phyloP scores from a whole-genome alignment of 139 green algal species.

The Chlamydomonas applanata region DNA sequence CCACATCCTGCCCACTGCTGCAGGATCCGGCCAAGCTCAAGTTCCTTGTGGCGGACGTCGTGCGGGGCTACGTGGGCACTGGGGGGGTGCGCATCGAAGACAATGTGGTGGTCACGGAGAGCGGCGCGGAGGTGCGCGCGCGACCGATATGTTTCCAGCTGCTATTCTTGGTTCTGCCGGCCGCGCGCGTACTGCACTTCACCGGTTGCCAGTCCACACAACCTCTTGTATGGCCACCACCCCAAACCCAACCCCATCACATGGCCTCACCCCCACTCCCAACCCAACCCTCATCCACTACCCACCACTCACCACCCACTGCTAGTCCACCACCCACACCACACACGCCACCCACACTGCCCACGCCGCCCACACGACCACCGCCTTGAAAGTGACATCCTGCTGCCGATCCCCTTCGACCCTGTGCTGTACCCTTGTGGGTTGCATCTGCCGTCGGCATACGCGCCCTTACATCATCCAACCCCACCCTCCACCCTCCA shows the following conservation, averaged over 20 bases:
- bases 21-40: slow-evolving; percentile 37
- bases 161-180: neutral
- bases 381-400: too few relatives aligned
- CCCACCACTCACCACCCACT: too few relatives aligned
- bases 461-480: too few relatives aligned
- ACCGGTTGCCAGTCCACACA: neutral
- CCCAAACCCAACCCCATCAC: neutral
- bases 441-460: neutral
- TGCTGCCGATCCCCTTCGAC: too few relatives aligned
- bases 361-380: too few relatives aligned
- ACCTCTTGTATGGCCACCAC: neutral
- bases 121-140: slow-evolving; percentile 35
- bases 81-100: slow-evolving; percentile 82
- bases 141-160: neutral
- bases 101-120: slow-evolving; percentile 80
- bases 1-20: too few relatives aligned
- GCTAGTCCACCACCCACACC: too few relatives aligned
- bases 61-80: slow-evolving; percentile 22
- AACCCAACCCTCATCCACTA: neutral
- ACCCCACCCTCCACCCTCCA: too few relatives aligned
- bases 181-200: neutral
- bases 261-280: neutral
- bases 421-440: too few relatives aligned
- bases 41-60: slow-evolving; percentile 30
- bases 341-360: too few relatives aligned